Evolutionary conservation across 78 protist species (phyloP), one percentile per base, ranked within the genome.

Genomic region (Diacronema lutheri): DNA sequence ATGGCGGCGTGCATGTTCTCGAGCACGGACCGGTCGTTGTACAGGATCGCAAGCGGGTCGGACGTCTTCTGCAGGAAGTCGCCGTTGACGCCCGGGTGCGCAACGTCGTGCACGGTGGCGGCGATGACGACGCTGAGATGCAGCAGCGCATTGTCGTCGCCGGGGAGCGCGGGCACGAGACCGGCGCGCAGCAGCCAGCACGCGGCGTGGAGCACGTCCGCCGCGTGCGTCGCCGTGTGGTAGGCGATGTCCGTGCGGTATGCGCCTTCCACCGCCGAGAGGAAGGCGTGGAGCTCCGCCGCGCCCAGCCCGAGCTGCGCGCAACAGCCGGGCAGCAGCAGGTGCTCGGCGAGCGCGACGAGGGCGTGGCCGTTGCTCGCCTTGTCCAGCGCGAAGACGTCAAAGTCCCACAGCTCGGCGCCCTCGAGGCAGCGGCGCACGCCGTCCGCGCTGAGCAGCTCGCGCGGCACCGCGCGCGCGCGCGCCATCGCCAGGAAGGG

Each of bases 221-320:
- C 80, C n/a, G 88, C 88, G 33, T 84, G 88, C 50, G 68, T 60
- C 11, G 41, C 1, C 23, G 9, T 41, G 57, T 84, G 88, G 79
- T 84, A 61, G 14, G 68, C 6, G 10, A 61, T 35, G 33, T 61
- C 33, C 4, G 4, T 44, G 50, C 50, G 68, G 68, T 61, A 61
- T 35, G 29, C 68, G 21, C 13, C 68, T 35, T 61, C 68, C 33
- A 61, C 33, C 33, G 33, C 38, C 33, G 33, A 9, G 68, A 61
- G 68, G 68, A 61, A 61, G 14, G 68, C 9, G 33, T 58, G 26
- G 25, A 58, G 50, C 50, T 7, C 7, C 50, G 50, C 50, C 50
- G 7, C 50, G 50, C 7, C 50, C 16, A 44, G 16, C 16, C 50
- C 50, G 50, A 44, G n/a, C n/a, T n/a, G 50, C 50, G 50, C 50